These are phyloP conservation scores for Ophidiomyces ophidiicola DNA, from an alignment of 2,329 filamentous ascomycete genomes.

Conservation along the genomic window DNA sequence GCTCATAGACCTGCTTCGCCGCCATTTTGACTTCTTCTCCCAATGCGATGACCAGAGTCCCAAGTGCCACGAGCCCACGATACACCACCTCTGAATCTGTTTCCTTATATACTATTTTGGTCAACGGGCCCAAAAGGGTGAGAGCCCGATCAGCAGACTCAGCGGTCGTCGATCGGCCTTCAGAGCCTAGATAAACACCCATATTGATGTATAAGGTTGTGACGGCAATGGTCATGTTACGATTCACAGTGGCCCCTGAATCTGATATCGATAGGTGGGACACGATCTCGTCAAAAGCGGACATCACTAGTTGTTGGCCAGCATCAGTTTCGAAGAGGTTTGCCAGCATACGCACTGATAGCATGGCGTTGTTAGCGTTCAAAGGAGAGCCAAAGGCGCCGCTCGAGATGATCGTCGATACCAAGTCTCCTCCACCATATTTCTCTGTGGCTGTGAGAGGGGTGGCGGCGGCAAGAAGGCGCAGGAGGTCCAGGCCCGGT, in stretches of 20 bases:
- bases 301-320: constrained; percentile 54
- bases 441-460: constrained; percentile 54
- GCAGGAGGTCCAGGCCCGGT: constrained; percentile 73
- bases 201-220: constrained; percentile 78
- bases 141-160: constrained; percentile 38
- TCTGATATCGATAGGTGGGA: constrained; percentile 49
- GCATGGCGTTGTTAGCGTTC: constrained; percentile 73
- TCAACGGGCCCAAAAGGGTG: constrained; percentile 49
- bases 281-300: constrained; percentile 50
- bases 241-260: constrained; percentile 44
- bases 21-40: constrained; percentile 48
- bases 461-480: constrained; percentile 60
- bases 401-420: constrained; percentile 47
- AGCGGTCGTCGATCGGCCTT: constrained; percentile 29
- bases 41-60: constrained; percentile 55
- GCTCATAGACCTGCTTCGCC: constrained; percentile 45
- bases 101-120: constrained; percentile 51
- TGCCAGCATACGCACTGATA: constrained; percentile 65
- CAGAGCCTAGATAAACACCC: constrained; percentile 54
- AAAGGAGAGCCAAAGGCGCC: constrained; percentile 49
- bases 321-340: constrained; percentile 70
- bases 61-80: constrained; percentile 67
- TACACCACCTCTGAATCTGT: constrained; percentile 74
- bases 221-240: constrained; percentile 70
- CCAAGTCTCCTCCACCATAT: constrained; percentile 43